A percentile compares a stretch with the other conserved stretches of the same genome.
These are phyloP conservation scores for Flaveria trinervia DNA, from an alignment of 129 eudicot species.

Conservation along the genomic window DNA sequence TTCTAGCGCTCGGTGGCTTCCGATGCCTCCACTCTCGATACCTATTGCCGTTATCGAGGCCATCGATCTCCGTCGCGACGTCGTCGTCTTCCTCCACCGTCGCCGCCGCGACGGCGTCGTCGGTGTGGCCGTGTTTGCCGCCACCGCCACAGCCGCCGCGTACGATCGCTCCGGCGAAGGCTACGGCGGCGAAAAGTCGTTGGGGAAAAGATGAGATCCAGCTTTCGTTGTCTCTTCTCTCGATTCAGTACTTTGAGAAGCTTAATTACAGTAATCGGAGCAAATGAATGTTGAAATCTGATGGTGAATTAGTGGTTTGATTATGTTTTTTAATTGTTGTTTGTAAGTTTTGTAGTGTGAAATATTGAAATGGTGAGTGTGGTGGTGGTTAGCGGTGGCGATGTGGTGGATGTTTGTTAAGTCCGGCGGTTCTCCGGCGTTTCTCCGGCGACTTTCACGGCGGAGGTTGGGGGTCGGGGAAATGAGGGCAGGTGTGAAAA, in stretches of 20 bases:
- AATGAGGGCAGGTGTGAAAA: constrained; percentile 39
- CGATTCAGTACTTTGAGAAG: constrained; percentile 79
- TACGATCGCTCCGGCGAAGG: constrained; percentile 30
- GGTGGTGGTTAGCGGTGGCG: neutral
- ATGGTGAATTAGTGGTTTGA: neutral
- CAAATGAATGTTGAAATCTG: constrained; percentile 2
- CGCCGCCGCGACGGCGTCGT: constrained; percentile 35
- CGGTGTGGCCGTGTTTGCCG: constrained; percentile 64
- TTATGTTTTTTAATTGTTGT: neutral
- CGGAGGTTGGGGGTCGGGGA: constrained; percentile 31
- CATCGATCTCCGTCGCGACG: constrained; percentile 12
- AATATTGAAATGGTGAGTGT: neutral
- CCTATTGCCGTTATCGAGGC: constrained; percentile 66
- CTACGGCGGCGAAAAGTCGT: constrained; percentile 35
- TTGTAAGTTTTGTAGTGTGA: constrained; percentile 16
- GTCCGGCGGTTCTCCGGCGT: constrained; percentile 18
- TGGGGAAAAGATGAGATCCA: constrained; percentile 98
- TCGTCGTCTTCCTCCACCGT: constrained; percentile 35
- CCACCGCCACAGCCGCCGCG: constrained; percentile 23
- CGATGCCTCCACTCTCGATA: constrained; percentile 69
- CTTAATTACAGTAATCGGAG: constrained; percentile 44
- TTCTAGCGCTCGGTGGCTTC: constrained; percentile 90
- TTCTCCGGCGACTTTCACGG: constrained; percentile 13
- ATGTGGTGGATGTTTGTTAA: constrained; percentile 11
- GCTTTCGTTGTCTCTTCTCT: constrained; percentile 73